Evolutionary conservation across 371 early-diverging fungal genomes (phyloP).

Genomic region (Mortierella sp.): DNA sequence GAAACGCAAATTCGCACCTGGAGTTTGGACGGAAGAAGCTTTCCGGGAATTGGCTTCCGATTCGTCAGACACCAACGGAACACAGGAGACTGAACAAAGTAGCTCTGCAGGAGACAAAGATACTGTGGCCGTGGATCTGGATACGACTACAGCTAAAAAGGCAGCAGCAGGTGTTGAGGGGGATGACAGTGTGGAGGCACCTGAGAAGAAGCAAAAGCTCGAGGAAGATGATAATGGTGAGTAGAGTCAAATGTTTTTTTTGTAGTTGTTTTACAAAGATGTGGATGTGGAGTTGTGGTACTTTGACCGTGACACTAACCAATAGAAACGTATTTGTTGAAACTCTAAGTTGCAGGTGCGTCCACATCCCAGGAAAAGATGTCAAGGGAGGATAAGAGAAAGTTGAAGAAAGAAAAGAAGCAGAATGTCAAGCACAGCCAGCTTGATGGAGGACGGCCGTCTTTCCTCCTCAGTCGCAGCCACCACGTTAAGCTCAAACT

Average conservation of each 20-base stretch:
- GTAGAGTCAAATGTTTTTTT: not conserved
- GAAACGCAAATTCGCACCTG: slow-evolving; percentile 1
- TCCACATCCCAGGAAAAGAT: not conserved
- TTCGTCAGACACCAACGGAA: not conserved
- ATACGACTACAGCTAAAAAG: not conserved
- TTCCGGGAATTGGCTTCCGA: not conserved
- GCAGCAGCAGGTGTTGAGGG: not conserved
- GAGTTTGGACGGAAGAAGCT: not conserved
- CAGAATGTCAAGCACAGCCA: slow-evolving; percentile 13
- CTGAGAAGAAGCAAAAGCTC: not conserved
- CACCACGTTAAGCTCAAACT: slow-evolving; percentile 27
- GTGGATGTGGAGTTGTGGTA: not conserved
- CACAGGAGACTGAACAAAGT: not conserved
- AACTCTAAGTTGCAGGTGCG: not conserved
- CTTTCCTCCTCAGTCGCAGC: slow-evolving; percentile 38
- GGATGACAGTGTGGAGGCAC: not conserved
- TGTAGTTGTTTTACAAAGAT: not conserved
- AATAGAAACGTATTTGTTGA: not conserved
- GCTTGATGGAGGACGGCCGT: slow-evolving; percentile 35
- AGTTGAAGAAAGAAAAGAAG: slow-evolving; percentile 36
- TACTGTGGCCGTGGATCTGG: not conserved
- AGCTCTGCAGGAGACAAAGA: not conserved
- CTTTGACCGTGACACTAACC: not conserved
- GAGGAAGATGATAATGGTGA: not conserved
- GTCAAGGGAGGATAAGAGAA: slow-evolving; percentile 29